Evolutionary conservation across 306 rosid species (phyloP).

Genomic region (Gillenia trifoliata): DNA sequence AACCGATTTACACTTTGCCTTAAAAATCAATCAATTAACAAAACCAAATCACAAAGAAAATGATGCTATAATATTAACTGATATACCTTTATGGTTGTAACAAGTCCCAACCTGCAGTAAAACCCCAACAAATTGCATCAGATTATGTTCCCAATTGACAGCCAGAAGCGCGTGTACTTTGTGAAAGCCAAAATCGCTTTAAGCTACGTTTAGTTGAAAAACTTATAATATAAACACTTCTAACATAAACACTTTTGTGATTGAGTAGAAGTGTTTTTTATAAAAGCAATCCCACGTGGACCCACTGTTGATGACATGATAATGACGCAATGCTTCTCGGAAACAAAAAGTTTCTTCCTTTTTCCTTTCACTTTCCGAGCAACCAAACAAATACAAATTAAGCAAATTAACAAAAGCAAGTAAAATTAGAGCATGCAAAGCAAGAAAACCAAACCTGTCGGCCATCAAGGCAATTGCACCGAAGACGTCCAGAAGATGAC

Average conservation of each 20-base stretch:
- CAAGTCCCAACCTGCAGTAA: slow-evolving; percentile 4
- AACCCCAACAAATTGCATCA: background rate
- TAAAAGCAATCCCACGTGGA: background rate
- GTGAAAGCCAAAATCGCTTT: background rate
- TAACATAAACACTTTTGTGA: background rate
- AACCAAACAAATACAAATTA: background rate
- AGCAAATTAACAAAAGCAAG: background rate
- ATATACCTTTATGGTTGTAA: background rate
- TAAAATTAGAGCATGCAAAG: background rate
- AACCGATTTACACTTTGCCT: background rate
- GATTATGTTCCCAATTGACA: background rate
- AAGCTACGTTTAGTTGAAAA: background rate
- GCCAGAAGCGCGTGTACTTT: background rate
- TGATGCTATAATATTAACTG: background rate
- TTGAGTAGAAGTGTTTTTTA: accelerated
- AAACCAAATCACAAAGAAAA: background rate
- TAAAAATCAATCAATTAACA: background rate
- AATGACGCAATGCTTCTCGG: background rate
- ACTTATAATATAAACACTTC: too few species aligned
- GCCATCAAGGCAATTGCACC: slow-evolving; percentile 67
- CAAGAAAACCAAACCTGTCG: slow-evolving; percentile 38
- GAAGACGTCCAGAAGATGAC: slow-evolving; percentile 24
- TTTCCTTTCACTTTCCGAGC: background rate
- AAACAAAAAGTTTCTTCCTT: background rate
- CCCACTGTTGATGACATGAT: background rate